These are phyloP conservation scores for Haematococcus lacustris DNA, from an alignment of 139 green algal species.

Conservation along the genomic window DNA sequence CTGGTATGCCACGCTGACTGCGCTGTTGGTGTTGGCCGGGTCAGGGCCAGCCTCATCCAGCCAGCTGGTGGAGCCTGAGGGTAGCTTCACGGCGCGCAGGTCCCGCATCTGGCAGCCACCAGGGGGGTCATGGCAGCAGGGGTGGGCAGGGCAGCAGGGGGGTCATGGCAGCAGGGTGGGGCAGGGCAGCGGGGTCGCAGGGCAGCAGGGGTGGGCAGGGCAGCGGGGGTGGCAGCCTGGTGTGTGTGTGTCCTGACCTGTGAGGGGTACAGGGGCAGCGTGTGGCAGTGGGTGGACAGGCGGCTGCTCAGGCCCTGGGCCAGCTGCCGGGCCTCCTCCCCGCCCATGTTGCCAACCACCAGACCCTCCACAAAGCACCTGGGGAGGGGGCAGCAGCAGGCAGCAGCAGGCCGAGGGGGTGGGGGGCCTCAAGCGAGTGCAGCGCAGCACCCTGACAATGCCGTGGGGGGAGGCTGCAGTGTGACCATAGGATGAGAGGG, in stretches of 20 bases:
- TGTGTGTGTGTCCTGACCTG: conserved; percentile 7
- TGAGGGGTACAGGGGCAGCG: conserved; percentile 3
- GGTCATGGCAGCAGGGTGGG: too few species aligned
- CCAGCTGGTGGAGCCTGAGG: background rate
- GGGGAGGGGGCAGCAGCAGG: background rate
- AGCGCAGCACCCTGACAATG: too few species aligned
- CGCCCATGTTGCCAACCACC: conserved; percentile 46
- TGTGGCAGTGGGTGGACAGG: too few species aligned
- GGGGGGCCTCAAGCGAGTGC: too few species aligned
- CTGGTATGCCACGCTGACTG: conserved; percentile 64
- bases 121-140: too few species aligned
- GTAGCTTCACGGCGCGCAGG: conserved; percentile 5
- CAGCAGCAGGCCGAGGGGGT: too few species aligned
- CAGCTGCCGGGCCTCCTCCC: conserved; percentile 14
- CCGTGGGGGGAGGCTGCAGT: too few species aligned
- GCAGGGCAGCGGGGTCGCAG: too few species aligned
- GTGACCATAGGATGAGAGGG: too few species aligned
- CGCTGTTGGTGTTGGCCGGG: conserved; percentile 70
- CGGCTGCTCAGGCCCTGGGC: background rate
- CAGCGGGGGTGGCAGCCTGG: too few species aligned
- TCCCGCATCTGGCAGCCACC: conserved; percentile 12
- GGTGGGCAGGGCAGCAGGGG: too few species aligned
- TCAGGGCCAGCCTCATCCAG: conserved; percentile 47
- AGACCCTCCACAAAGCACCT: conserved; percentile 36
- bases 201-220: too few species aligned